Evolutionary conservation across 2,329 filamentous ascomycete species (phyloP).

Genomic region (Xylariaceae sp.): DNA sequence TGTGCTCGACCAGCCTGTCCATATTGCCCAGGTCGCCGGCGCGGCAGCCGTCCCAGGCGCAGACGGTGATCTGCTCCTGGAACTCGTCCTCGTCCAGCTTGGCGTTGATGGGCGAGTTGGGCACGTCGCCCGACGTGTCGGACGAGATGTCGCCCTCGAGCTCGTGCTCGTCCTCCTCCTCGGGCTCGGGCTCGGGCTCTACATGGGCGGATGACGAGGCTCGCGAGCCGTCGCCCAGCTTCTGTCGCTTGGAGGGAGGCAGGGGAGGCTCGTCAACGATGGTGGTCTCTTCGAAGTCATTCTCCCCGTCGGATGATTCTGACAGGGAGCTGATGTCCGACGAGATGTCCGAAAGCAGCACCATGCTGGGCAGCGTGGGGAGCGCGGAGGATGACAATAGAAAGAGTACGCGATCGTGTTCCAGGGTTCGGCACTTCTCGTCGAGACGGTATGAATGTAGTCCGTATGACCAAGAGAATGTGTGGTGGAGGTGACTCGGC

Average conservation of each 20-base stretch:
- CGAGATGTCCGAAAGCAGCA: slow-evolving; percentile 23
- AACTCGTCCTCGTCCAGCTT: slow-evolving; percentile 66
- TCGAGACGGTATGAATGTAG: too few relatives aligned
- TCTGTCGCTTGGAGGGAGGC: slow-evolving; percentile 29
- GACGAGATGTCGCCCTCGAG: slow-evolving; percentile 69
- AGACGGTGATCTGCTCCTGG: slow-evolving; percentile 70
- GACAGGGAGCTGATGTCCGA: slow-evolving; percentile 26
- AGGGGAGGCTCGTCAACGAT: slow-evolving; percentile 20
- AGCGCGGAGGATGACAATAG: too few relatives aligned
- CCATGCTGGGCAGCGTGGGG: slow-evolving; percentile 13
- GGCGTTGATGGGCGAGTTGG: slow-evolving; percentile 61
- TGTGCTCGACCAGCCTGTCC: slow-evolving; percentile 74
- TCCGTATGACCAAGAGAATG: too few relatives aligned
- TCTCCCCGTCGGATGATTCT: slow-evolving; percentile 25
- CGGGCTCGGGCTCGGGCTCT: slow-evolving; percentile 39
- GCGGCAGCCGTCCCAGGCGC: slow-evolving; percentile 69
- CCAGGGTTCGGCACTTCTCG: too few relatives aligned
- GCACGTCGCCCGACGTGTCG: slow-evolving; percentile 81
- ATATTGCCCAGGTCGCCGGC: slow-evolving; percentile 69
- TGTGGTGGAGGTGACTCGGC: too few relatives aligned
- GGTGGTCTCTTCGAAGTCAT: slow-evolving; percentile 22
- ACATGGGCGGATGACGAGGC: slow-evolving; percentile 43
- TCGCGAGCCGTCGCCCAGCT: slow-evolving; percentile 26
- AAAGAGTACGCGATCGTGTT: not conserved
- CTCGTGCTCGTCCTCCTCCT: slow-evolving; percentile 29